Base-by-base conservation (phyloP, 179 eudicot genomes). In the Amaranthus tricolor region DNA sequence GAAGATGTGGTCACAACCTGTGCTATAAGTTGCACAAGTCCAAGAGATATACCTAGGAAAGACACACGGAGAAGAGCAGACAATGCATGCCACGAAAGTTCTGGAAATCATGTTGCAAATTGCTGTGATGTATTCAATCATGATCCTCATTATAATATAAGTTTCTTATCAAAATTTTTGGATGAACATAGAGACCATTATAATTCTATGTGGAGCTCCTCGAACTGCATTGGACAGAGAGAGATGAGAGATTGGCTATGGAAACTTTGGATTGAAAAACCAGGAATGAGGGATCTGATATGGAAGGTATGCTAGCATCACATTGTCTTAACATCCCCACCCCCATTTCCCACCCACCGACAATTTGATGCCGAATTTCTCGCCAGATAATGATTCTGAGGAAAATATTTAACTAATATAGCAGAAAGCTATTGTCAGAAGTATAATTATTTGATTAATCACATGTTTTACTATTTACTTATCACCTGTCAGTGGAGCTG, bases 171-270 rank as follows among this genome's bases (percentile, higher is more conserved):
- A 53, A 84, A 66, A 84, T 93, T 89, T 83, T 77, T 94, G 89
- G 96, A 93, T 62, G 85, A 88, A 66, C 77, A 89, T 71, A 85
- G 88, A 78, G 97, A 92, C 84, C 98, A 94, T 74, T 94, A 92
- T 79, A 94, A 80, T 80, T 82, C 87, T 61, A 17, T 84, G 50
- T 94, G 98, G 98, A 85, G 97, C 81, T 78, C 92, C 75, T 80
- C 94, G 72, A 94, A 89, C 80, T 80, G 88, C 84, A 89, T 94
- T 53, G 98, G 96, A 71, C 98, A 83, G 68, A 85, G 98, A 81
- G 97, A 94, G 81, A 82, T 92, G 89, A 88, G 98, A 84, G 94
- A 75, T 65, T 94, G 98, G 98, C 84, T 94, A 59, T 84, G 85
- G 77, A 94, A 85, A 82, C 93, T 94, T 69, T 94, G 98, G 98